Conservation (phyloP, 2,329 filamentous ascomycete species). For the Colletotrichum camelliae region DNA sequence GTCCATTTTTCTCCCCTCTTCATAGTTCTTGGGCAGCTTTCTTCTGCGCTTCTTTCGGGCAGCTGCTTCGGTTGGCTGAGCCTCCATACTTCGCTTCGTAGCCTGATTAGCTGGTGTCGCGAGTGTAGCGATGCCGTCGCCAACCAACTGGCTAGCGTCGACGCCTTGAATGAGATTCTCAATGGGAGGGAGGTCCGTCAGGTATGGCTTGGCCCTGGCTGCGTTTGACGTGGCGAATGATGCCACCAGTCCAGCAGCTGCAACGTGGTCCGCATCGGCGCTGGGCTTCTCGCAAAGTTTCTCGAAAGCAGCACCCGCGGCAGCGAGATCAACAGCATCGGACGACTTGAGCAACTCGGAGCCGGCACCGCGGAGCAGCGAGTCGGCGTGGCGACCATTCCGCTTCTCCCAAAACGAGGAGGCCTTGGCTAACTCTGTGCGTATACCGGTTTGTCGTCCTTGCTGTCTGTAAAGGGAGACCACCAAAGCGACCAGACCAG, state of each 20-base stretch:
- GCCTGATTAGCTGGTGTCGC: constrained; percentile 40
- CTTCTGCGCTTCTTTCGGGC: constrained; percentile 58
- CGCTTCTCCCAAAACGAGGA: constrained; percentile 80
- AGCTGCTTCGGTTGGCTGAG: constrained; percentile 32
- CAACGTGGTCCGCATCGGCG: constrained; percentile 67
- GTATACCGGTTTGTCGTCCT: constrained; percentile 74
- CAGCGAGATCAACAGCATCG: constrained; percentile 67
- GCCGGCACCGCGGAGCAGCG: constrained; percentile 83
- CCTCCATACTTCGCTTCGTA: constrained; percentile 51
- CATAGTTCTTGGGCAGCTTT: constrained; percentile 75
- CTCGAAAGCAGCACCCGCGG: constrained; percentile 81
- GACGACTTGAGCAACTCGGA: constrained; percentile 80
- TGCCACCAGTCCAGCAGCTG: constrained; percentile 85
- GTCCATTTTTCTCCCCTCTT: constrained; percentile 80
- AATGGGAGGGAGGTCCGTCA: constrained; percentile 65
- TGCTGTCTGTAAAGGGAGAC: constrained; percentile 81
- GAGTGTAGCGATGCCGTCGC: constrained; percentile 66
- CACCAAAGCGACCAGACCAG: constrained; percentile 81
- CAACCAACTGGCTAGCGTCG: constrained; percentile 67
- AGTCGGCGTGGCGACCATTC: constrained; percentile 48
- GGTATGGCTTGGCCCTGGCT: constrained; percentile 57
- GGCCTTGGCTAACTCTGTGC: constrained; percentile 77
- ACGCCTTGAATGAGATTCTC: constrained; percentile 65
- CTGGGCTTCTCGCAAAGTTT: constrained; percentile 69
- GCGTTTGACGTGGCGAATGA: constrained; percentile 71